These are phyloP conservation scores for Cladophialophora bantiana DNA, from an alignment of 2,329 filamentous ascomycete species.

Conservation along the genomic window DNA sequence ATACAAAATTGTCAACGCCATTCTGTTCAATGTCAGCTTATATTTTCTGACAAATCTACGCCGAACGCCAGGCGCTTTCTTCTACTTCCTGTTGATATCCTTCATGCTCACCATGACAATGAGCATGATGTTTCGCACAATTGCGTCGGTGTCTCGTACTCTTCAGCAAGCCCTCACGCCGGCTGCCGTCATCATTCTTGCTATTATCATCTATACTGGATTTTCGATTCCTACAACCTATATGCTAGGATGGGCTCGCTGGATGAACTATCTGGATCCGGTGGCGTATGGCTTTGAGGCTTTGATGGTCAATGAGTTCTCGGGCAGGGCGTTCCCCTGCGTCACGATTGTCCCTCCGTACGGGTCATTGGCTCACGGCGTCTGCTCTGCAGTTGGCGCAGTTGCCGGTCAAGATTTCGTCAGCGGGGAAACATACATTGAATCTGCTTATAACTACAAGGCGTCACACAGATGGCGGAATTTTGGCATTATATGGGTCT, in stretches of 20 bases:
- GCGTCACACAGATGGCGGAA: slow-evolving; percentile 65
- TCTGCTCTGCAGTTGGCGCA: too few species aligned
- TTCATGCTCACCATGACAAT: slow-evolving; percentile 60
- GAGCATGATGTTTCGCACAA: slow-evolving; percentile 61
- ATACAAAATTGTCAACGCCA: slow-evolving; percentile 74
- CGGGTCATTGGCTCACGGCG: too few species aligned
- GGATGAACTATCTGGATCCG: slow-evolving; percentile 73
- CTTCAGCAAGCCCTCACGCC: slow-evolving; percentile 69
- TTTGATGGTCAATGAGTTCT: slow-evolving; percentile 64
- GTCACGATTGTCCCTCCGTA: slow-evolving; percentile 50
- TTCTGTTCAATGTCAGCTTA: slow-evolving; percentile 77
- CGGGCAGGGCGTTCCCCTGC: slow-evolving; percentile 64
- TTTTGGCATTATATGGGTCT: slow-evolving; percentile 73
- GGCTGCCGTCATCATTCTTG: slow-evolving; percentile 60
- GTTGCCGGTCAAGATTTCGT: too few species aligned
- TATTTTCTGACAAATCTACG: slow-evolving; percentile 89
- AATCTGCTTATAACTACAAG: too few species aligned
- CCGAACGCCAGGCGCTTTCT: slow-evolving; percentile 76
- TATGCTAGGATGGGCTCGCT: slow-evolving; percentile 69
- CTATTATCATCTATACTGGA: slow-evolving; percentile 71
- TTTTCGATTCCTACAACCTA: slow-evolving; percentile 67
- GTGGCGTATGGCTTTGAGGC: slow-evolving; percentile 71
- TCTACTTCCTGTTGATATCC: slow-evolving; percentile 79
- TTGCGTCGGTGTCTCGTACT: slow-evolving; percentile 68
- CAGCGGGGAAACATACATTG: too few species aligned